Percentiles rank a stretch among this genome's conserved stretches.
Evolutionary conservation across 306 rosid species (phyloP).

Genomic region (Gastrolobium bilobum): DNA sequence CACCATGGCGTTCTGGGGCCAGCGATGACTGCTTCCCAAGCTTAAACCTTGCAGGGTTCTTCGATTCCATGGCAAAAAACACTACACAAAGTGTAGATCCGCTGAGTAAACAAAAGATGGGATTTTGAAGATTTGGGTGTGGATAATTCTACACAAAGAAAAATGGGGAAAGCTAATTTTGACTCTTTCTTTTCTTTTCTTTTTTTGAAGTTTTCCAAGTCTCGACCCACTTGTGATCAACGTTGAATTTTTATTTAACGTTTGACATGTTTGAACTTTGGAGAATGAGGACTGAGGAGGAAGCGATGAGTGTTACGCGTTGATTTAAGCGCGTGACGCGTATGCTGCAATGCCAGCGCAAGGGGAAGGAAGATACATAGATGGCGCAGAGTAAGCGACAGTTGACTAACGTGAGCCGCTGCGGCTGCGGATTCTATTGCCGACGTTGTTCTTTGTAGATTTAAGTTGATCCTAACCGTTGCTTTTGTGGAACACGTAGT

Average conservation of each 20-base stretch:
- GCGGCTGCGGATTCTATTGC: neutral
- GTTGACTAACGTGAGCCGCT: slow-evolving; percentile 17
- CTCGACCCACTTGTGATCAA: slow-evolving; percentile 5
- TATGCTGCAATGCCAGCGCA: slow-evolving; percentile 41
- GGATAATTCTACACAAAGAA: neutral
- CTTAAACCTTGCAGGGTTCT: slow-evolving; percentile 65
- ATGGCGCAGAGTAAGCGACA: slow-evolving; percentile 5
- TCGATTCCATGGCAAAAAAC: slow-evolving; percentile 66
- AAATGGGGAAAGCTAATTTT: neutral
- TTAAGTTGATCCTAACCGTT: neutral
- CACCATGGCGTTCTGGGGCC: slow-evolving; percentile 66
- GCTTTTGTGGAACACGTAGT: neutral
- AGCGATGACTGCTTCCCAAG: slow-evolving; percentile 88
- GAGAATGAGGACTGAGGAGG: neutral
- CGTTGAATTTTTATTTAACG: neutral
- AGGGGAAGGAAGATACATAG: neutral
- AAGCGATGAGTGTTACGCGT: slow-evolving; percentile 36
- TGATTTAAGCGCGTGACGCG: slow-evolving; percentile 60
- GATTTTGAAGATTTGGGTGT: slow-evolving; percentile 31
- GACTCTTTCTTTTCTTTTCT: neutral
- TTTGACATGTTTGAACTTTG: slow-evolving; percentile 43
- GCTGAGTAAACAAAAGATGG: neutral
- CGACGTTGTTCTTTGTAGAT: neutral
- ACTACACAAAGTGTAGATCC: slow-evolving; percentile 10
- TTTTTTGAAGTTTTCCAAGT: slow-evolving; percentile 19